Evolutionary conservation across 306 rosid genomes (phyloP), one percentile per base, ranked within the genome.

Genomic region (Macrotyloma uniflorum): DNA sequence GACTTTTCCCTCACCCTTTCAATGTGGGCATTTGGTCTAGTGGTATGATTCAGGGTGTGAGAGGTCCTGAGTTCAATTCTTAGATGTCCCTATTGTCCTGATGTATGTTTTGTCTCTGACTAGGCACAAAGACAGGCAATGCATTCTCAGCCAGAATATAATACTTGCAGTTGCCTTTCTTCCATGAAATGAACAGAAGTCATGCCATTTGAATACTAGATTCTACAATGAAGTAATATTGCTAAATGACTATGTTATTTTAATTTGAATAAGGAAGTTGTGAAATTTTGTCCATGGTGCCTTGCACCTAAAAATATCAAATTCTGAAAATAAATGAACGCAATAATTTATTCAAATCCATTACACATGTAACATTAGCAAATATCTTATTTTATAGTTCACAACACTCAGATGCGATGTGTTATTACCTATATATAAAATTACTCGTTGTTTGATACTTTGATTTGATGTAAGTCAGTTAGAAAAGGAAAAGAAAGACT

Each of bases 31-130:
- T 86, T 80, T 80, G 86, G 88, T 87, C 90, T 86, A 85, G 86
- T 82, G 91, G 90, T 84, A 84, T 85, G 93, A 87, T 89, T 87
- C 88, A n/a, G 90, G 91, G 93, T 81, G 90, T 85, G 79, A 90
- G 89, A 87, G 86, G 94, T 87, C 87, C 85, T 63, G 81, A 83
- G 90, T 83, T 83, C 81, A 18, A 68, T 78, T 78, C 82, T 68
- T 62, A 50, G 61, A 77, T 66, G 74, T 74, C 74, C 67, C 75
- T 2, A 15, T 26, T 26, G 28, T 26, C 28, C 28, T 26, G 1
- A 1, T 26, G 28, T 26, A 2, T 26, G 28, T 26, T 26, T 26
- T 26, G 28, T 26, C 28, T 26, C 28, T 26, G 28, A 26, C 28
- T 26, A 19, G 5, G 55, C 55, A 49, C 55, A 3, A 16, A 49